Percentiles rank a stretch among this genome's conserved stretches.
Evolutionary conservation across 192 early-diverging fungal genomes (phyloP).

Genomic region (Kappamyces sp.): DNA sequence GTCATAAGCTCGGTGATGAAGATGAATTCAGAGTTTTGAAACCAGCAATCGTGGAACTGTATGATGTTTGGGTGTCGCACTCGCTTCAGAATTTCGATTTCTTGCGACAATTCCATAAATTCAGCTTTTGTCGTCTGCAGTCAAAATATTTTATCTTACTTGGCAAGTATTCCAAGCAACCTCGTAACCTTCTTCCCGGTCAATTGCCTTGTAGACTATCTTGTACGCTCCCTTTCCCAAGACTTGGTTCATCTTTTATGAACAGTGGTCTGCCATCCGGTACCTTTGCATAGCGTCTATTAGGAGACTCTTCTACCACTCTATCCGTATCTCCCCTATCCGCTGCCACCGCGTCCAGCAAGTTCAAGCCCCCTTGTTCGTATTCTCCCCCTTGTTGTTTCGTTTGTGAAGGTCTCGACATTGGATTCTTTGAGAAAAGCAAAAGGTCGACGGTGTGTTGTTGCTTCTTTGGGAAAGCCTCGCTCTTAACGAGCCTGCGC

Average conservation of each 20-base stretch:
- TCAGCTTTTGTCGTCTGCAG: conserved; percentile 65
- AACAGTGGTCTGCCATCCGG: no score
- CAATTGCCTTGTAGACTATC: conserved; percentile 49
- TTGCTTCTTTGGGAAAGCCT: no score
- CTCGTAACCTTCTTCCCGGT: conserved; percentile 48
- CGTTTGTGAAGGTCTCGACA: no score
- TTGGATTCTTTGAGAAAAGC: no score
- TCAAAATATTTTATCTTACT: conserved; percentile 19
- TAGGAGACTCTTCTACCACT: conserved; percentile 40
- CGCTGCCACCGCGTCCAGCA: neutral
- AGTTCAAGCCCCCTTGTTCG: no score
- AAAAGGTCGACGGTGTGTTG: no score
- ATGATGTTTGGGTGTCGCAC: conserved; percentile 81
- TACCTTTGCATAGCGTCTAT: conserved; percentile 43
- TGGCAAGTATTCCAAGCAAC: conserved; percentile 52
- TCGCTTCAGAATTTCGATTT: conserved; percentile 72
- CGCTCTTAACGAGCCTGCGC: no score
- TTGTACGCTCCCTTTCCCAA: conserved; percentile 50
- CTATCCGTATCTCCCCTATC: conserved; percentile 22
- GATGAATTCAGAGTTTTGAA: conserved; percentile 66
- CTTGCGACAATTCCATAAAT: conserved; percentile 62
- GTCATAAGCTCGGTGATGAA: conserved; percentile 85
- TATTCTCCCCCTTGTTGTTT: no score
- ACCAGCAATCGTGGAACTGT: conserved; percentile 72
- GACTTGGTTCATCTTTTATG: conserved; percentile 32